Conservation (phyloP, 2,329 filamentous ascomycete genomes). For the Proliferodiscus dingleyae region DNA sequence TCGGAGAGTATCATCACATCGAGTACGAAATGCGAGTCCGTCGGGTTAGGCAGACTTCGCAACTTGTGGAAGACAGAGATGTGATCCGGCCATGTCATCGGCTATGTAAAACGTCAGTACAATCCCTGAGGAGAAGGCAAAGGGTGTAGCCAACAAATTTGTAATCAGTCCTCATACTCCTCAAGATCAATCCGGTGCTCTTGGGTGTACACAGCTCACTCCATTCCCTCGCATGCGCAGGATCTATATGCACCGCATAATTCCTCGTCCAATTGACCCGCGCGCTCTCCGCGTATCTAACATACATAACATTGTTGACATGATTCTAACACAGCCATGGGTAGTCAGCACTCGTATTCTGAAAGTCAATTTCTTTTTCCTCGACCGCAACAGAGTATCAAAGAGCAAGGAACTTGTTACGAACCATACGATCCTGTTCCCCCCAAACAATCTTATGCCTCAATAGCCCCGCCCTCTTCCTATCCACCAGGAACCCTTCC, state of each 20-base stretch:
- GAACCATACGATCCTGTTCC: constrained; percentile 68
- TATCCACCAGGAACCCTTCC: constrained; percentile 67
- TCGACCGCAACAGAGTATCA: background rate
- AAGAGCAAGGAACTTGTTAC: constrained; percentile 26
- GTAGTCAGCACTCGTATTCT: background rate
- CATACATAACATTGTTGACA: constrained; percentile 83
- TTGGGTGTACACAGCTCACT: constrained; percentile 60
- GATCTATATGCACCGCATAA: constrained; percentile 59
- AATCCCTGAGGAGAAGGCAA: background rate
- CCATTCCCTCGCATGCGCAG: constrained; percentile 60
- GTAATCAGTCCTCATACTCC: constrained; percentile 75
- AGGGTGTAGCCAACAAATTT: constrained; percentile 65
- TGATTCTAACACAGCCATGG: constrained; percentile 49
- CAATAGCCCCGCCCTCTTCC: constrained; percentile 57
- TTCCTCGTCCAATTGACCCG: constrained; percentile 74
- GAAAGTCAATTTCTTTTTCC: too few species aligned
- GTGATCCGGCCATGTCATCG: constrained; percentile 77
- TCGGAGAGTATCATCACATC: constrained; percentile 70
- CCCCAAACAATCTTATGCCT: constrained; percentile 73
- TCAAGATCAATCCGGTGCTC: constrained; percentile 69
- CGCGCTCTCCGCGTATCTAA: constrained; percentile 76
- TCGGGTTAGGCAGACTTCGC: constrained; percentile 24
- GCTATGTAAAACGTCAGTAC: constrained; percentile 42
- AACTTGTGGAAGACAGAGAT: constrained; percentile 83
- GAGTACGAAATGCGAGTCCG: constrained; percentile 49